Conservation (phyloP, 176 grass and related monocot species). For the maize (Zea mays) region Zm-B73-REFERENCE-NAM-5.0 NC_050097.1:221853001-221853500, state of each 20-base stretch:
- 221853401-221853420: neutral
- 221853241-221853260: constrained; percentile 58
- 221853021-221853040: constrained; percentile 56
- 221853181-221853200: constrained; percentile 80
- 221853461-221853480: too few species aligned
- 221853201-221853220: constrained; percentile 48
- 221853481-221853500: too few species aligned
- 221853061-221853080: constrained; percentile 27
- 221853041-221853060: constrained; percentile 64
- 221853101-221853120: neutral
- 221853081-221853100: neutral
- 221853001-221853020: constrained; percentile 56
- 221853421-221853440: neutral
- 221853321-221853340: constrained; percentile 11
- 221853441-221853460: too few species aligned
- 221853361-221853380: neutral
- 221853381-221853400: neutral
- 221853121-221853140: neutral
- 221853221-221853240: constrained; percentile 84
- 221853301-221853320: constrained; percentile 57
- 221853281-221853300: constrained; percentile 27
- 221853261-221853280: neutral
- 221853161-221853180: constrained; percentile 86
- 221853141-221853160: constrained; percentile 38
- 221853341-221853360: neutral